Evolutionary conservation across 2,329 filamentous ascomycete genomes (phyloP).

Genomic region (Apiospora rasikravindrae): DNA sequence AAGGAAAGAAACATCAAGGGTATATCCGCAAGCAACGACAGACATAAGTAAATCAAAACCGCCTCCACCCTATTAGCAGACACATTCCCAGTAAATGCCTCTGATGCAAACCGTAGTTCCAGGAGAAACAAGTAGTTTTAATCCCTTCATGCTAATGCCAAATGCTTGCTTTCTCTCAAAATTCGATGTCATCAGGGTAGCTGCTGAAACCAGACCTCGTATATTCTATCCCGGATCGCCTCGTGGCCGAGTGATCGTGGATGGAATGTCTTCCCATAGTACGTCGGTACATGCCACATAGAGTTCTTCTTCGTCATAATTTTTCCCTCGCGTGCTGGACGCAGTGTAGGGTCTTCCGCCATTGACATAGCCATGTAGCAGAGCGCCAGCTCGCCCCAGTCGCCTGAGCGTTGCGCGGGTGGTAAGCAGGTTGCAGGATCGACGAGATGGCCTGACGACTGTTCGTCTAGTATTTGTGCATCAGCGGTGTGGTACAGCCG

Average conservation of each 20-base stretch:
- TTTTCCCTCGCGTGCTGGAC: conserved; percentile 32
- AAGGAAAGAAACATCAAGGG: not conserved
- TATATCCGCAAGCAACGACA: not conserved
- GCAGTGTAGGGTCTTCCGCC: conserved; percentile 41
- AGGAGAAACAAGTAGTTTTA: not conserved
- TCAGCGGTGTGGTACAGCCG: no score
- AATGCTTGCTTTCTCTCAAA: not conserved
- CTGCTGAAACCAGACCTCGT: conserved; percentile 37
- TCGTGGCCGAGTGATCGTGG: conserved; percentile 47
- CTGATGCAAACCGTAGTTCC: not conserved
- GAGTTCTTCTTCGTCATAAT: conserved; percentile 37
- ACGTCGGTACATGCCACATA: conserved; percentile 54
- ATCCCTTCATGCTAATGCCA: not conserved
- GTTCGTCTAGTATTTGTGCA: conserved; percentile 24
- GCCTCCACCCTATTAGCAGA: not conserved
- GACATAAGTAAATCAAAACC: not conserved
- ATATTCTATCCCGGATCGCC: conserved; percentile 42
- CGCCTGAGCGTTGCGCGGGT: conserved; percentile 41
- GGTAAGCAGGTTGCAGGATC: conserved; percentile 44
- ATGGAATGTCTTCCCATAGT: conserved; percentile 53
- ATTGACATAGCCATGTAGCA: conserved; percentile 52
- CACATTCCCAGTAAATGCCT: not conserved
- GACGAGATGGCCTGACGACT: conserved; percentile 39
- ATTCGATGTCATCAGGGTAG: not conserved
- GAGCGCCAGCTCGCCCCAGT: conserved; percentile 50